Evolutionary conservation across 441 rosid species (phyloP).

Genomic region (Arabidopsis lyrata): DNA sequence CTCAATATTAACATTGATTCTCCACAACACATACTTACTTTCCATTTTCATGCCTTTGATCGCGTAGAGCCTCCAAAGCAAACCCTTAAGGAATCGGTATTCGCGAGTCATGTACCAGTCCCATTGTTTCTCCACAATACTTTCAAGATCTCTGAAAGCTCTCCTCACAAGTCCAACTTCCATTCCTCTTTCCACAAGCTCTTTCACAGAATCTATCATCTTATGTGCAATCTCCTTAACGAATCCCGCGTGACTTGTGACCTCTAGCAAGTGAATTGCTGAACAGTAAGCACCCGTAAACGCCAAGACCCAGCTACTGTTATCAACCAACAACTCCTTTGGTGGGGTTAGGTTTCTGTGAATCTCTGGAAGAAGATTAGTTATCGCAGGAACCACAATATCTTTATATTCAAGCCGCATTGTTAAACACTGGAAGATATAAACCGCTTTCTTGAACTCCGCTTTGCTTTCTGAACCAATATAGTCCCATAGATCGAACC

Average conservation of each 20-base stretch:
- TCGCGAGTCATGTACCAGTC: slow-evolving; percentile 16
- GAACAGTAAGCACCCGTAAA: slow-evolving; percentile 26
- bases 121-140: slow-evolving; percentile 20
- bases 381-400: not conserved
- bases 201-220: slow-evolving; percentile 31
- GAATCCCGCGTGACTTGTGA: not conserved
- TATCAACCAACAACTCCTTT: slow-evolving; percentile 12
- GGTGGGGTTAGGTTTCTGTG: slow-evolving; percentile 4
- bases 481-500: slow-evolving; percentile 30
- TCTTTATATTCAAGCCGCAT: not conserved
- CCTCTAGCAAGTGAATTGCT: not conserved
- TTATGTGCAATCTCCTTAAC: not conserved
- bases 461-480: not conserved
- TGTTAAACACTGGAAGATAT: slow-evolving; percentile 34
- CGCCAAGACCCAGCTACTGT: slow-evolving; percentile 25
- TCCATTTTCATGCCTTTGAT: slow-evolving; percentile 21
- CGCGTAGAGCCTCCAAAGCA: not conserved
- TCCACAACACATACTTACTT: slow-evolving; percentile 33
- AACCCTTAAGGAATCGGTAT: not conserved
- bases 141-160: slow-evolving; percentile 29
- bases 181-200: slow-evolving; percentile 40
- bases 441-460: slow-evolving; percentile 7
- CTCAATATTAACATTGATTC: slow-evolving; percentile 17
- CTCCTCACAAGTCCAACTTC: slow-evolving; percentile 41
- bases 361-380: slow-evolving; percentile 21